These are phyloP conservation scores for Botrytis squamosa DNA, from an alignment of 2,329 filamentous ascomycete species.

Conservation along the genomic window DNA sequence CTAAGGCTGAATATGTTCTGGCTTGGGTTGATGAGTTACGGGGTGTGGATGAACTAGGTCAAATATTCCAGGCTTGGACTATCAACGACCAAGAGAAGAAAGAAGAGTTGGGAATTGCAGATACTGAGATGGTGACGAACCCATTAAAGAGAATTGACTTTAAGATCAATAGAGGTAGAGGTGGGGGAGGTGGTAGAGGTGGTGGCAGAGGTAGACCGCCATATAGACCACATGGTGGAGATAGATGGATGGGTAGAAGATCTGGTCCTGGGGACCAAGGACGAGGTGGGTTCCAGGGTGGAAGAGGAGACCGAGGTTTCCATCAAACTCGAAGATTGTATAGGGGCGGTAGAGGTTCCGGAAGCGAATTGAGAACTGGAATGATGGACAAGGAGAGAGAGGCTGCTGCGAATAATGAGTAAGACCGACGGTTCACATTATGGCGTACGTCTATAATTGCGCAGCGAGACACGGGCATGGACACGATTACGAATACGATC, in stretches of 20 bases:
- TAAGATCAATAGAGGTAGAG: conserved; percentile 44
- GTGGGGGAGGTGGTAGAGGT: conserved; percentile 19
- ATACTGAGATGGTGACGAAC: conserved; percentile 63
- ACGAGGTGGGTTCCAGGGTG: conserved; percentile 14
- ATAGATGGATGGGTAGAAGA: conserved; percentile 17
- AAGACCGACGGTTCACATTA: background rate
- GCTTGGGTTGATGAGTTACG: conserved; percentile 70
- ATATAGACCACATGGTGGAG: conserved; percentile 7
- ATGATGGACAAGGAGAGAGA: conserved; percentile 23
- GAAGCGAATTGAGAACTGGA: conserved; percentile 19
- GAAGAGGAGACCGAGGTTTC: conserved; percentile 16
- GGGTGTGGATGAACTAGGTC: conserved; percentile 44
- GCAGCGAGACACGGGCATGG: background rate
- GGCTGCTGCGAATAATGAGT: background rate
- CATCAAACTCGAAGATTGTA: conserved; percentile 18
- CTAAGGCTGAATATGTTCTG: conserved; percentile 66
- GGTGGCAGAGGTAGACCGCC: conserved; percentile 15
- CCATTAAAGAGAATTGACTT: conserved; percentile 67
- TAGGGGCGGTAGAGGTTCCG: conserved; percentile 22
- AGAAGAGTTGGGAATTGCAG: conserved; percentile 53
- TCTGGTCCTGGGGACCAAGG: conserved; percentile 8
- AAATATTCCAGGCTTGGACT: conserved; percentile 71
- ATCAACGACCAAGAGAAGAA: conserved; percentile 56
- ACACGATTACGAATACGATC: background rate
- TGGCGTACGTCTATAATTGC: conserved; percentile 3